A percentile compares a stretch with the other conserved stretches of the same genome.
phyloP scores from a whole-genome alignment of 495 filamentous ascomycete species.

The Lepidopterella palustris region DNA sequence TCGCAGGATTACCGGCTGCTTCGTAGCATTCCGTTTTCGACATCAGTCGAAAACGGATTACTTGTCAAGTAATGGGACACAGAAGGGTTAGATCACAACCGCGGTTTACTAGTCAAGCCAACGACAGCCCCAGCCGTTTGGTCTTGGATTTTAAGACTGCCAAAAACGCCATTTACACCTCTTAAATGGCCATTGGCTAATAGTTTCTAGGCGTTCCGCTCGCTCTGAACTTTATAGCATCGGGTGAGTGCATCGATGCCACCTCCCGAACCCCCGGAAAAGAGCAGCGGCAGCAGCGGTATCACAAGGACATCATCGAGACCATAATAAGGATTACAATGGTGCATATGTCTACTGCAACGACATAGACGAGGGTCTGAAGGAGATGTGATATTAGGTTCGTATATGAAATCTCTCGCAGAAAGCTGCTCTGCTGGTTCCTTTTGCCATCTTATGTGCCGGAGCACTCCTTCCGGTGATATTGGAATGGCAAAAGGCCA shows the following conservation, averaged over 20 bases:
- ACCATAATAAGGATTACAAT: not conserved
- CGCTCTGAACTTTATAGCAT: constrained; percentile 75
- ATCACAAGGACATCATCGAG: constrained; percentile 32
- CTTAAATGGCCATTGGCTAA: not conserved
- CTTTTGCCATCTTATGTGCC: not conserved
- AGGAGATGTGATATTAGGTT: constrained; percentile 19
- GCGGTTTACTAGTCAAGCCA: not conserved
- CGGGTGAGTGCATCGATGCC: constrained; percentile 57
- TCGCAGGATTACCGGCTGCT: constrained; percentile 53
- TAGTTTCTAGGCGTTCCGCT: constrained; percentile 54
- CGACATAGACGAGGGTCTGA: constrained; percentile 4
- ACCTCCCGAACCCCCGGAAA: constrained; percentile 8
- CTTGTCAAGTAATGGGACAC: constrained; percentile 63
- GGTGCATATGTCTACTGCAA: not conserved
- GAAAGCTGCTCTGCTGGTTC: constrained; percentile 1
- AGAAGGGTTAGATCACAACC: constrained; percentile 57
- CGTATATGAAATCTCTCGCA: constrained; percentile 30
- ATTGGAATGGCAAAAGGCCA: not conserved
- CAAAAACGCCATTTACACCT: not conserved
- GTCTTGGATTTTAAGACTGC: not conserved
- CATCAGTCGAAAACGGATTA: constrained; percentile 63
- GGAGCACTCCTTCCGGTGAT: not conserved
- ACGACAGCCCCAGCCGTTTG: not conserved
- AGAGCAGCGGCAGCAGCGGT: constrained; percentile 40
- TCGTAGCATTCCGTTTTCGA: constrained; percentile 61